These are phyloP conservation scores for Dothideomycetidae sp. DNA, from an alignment of 2,329 filamentous ascomycete species.

Conservation along the genomic window DNA sequence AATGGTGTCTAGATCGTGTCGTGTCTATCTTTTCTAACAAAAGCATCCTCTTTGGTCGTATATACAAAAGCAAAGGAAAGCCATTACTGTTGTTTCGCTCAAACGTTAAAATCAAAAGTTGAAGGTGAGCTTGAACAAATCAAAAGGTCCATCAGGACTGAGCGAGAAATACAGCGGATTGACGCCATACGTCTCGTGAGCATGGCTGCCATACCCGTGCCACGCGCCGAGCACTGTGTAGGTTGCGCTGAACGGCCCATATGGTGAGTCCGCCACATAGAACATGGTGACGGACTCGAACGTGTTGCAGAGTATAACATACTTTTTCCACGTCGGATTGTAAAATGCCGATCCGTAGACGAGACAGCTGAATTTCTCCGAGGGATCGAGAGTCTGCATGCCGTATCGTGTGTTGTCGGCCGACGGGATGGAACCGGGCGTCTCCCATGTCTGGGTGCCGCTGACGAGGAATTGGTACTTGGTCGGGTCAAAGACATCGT, in stretches of 20 bases:
- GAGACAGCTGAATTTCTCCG: constrained; percentile 2
- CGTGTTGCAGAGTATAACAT: constrained; percentile 8
- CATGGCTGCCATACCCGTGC: constrained; percentile 3
- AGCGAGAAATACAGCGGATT: constrained; percentile 9
- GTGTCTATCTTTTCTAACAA: no score
- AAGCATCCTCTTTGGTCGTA: no score
- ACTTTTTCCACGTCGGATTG: constrained; percentile 5
- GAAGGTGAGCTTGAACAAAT: constrained; percentile 9
- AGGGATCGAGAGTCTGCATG: constrained; percentile 3
- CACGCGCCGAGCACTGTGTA: constrained; percentile 1
- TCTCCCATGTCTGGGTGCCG: neutral
- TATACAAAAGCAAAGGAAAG: no score
- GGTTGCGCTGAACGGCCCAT: constrained; percentile 6
- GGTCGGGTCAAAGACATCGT: constrained; percentile 6
- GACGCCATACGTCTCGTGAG: constrained; percentile 4
- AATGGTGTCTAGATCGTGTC: no score
- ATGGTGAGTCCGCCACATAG: constrained; percentile 6
- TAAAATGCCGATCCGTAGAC: constrained; percentile 8
- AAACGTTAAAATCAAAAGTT: constrained; percentile 2
- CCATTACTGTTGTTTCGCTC: no score
- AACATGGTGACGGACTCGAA: constrained; percentile 4
- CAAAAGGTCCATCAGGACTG: constrained; percentile 8
- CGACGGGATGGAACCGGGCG: neutral
- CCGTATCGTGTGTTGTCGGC: neutral
- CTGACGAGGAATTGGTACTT: constrained; percentile 7